Percentiles rank a stretch among this genome's conserved stretches.
Conservation (phyloP, 2,329 filamentous ascomycete genomes). For the Talaromyces islandicus region DNA sequence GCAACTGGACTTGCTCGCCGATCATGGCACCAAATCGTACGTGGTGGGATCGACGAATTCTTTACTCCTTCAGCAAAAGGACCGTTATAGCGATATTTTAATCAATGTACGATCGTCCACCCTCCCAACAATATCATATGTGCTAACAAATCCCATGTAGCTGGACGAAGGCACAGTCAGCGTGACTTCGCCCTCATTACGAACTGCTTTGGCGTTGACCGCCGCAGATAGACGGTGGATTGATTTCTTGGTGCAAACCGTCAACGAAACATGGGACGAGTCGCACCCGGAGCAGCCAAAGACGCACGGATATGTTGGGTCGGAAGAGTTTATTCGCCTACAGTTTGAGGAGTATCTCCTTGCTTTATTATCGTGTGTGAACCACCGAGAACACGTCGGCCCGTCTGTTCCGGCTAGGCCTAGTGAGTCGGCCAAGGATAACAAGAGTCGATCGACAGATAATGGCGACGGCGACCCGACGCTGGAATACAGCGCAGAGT, state of each 20-base stretch:
- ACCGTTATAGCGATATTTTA: constrained; percentile 91
- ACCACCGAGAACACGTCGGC: constrained; percentile 80
- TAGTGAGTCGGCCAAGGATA: constrained; percentile 26
- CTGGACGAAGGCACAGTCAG: constrained; percentile 83
- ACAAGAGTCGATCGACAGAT: constrained; percentile 51
- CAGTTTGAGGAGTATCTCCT: constrained; percentile 97
- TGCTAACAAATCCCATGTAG: constrained; percentile 20
- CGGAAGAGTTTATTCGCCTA: constrained; percentile 92
- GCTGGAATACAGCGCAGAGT: constrained; percentile 75
- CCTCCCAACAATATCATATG: too few species aligned
- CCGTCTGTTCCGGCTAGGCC: constrained; percentile 48
- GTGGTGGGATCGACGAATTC: constrained; percentile 97
- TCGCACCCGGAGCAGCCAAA: constrained; percentile 83
- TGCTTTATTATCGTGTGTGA: constrained; percentile 78
- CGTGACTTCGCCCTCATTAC: constrained; percentile 74
- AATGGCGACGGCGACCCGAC: constrained; percentile 73
- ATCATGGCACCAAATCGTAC: constrained; percentile 93
- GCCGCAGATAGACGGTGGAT: constrained; percentile 92
- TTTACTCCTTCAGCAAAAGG: constrained; percentile 84
- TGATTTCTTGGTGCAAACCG: constrained; percentile 85
- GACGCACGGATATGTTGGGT: constrained; percentile 88
- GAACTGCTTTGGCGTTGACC: constrained; percentile 69
- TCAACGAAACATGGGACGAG: constrained; percentile 96
- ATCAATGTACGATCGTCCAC: constrained; percentile 58
- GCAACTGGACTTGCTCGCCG: constrained; percentile 87